A percentile compares a stretch with the other conserved stretches of the same genome.
Conservation (phyloP, 1,139 yeast species). For the Wickerhamomyces sp. region DNA sequence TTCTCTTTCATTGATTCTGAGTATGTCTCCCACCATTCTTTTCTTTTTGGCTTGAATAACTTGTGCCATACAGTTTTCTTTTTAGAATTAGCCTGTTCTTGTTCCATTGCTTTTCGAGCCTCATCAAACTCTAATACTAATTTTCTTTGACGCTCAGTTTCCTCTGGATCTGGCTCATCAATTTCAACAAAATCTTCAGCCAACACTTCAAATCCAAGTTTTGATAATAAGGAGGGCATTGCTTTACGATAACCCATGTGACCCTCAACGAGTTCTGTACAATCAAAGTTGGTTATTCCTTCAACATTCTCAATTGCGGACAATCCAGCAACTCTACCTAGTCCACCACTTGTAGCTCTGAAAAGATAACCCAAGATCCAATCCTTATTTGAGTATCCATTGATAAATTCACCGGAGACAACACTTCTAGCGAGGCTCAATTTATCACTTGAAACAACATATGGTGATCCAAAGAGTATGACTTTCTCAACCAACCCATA, state of each 20-base stretch:
- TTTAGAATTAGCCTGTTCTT: slow-evolving; percentile 31
- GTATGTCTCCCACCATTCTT: slow-evolving; percentile 85
- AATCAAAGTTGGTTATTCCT: slow-evolving; percentile 79
- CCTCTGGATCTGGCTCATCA: slow-evolving; percentile 93
- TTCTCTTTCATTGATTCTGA: slow-evolving; percentile 33
- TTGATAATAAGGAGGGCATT: slow-evolving; percentile 72
- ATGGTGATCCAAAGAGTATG: slow-evolving; percentile 82
- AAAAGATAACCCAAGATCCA: slow-evolving; percentile 96
- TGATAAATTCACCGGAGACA: slow-evolving; percentile 85
- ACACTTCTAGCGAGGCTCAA: slow-evolving; percentile 76
- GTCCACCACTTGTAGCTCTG: slow-evolving; percentile 93
- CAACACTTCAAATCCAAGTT: slow-evolving; percentile 73
- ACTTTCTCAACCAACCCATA: slow-evolving; percentile 89
- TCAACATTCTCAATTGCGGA: slow-evolving; percentile 62
- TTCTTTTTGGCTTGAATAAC: slow-evolving; percentile 74
- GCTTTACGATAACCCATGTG: slow-evolving; percentile 96
- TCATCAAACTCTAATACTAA: slow-evolving; percentile 80
- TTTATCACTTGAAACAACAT: slow-evolving; percentile 75
- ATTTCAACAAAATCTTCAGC: slow-evolving; percentile 93
- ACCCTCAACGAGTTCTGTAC: slow-evolving; percentile 84
- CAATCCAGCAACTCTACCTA: slow-evolving; percentile 85
- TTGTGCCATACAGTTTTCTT: slow-evolving; percentile 46
- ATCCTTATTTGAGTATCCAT: slow-evolving; percentile 88
- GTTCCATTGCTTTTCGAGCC: slow-evolving; percentile 60
- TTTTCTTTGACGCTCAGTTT: slow-evolving; percentile 73